Evolutionary conservation across 441 rosid genomes (phyloP), one percentile per base, ranked within the genome.

Genomic region (Raphanus hybrid): DNA sequence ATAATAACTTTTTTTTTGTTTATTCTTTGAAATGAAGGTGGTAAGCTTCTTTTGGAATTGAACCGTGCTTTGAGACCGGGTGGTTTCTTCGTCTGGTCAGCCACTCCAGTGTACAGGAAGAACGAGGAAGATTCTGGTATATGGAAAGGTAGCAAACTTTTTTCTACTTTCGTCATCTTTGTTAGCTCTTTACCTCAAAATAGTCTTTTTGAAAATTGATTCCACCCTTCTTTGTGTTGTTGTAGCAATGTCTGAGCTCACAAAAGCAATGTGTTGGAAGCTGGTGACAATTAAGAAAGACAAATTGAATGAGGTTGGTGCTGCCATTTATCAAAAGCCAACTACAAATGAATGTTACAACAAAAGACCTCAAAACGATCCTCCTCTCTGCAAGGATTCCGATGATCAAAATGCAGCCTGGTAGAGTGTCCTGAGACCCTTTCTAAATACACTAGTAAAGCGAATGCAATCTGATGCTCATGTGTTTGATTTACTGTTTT

Each of bases 41-140:
- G 94, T 41, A 86, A 82, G 60, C 89, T 87, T 73, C 91, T 90
- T 65, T 75, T 88, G 63, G 94, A 90, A 78, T 64, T 88, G 81
- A 88, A 90, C 61, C 91, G 92, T 65, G 86, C 89, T n/a, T 82
- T 90, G 61, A 81, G 90, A 66, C 92, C 94, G 0, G 94, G 92
- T 66, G 92, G 94, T 67, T 88, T 83, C 87, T 90, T 90, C 78
- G 87, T 85, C 27, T 90, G 90, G 92, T 90, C 92, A 37, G 91
- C 94, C 34, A 87, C 94, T 71, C 91, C 90, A 29, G 94, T 88
- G 55, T 87, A 90, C 54, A 85, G 82, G 69, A 87, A 78, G 78
- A 84, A 81, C 66, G 83, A 78, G 67, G 94, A 90, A 71, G 92
- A 88, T 65, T 85, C 82, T 67, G 82, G 83, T 59, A 88, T 90